Percentiles rank a stretch among this genome's conserved stretches.
Evolutionary conservation across 2,329 filamentous ascomycete species (phyloP).

Genomic region (Setomelanomma holmii): DNA sequence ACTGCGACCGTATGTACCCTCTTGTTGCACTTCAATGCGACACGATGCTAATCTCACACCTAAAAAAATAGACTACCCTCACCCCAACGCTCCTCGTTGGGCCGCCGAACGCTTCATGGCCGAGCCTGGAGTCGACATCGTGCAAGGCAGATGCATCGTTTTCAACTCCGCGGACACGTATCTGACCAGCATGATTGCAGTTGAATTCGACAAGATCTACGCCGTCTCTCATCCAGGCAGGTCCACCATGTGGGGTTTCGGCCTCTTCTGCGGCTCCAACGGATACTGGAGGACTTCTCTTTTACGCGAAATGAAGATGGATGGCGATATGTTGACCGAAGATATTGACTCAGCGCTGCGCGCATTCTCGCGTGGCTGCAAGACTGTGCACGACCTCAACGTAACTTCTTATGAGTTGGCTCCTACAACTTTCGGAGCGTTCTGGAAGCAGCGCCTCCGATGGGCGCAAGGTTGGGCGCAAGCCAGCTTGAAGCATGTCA

Average conservation of each 20-base stretch:
- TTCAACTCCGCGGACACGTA: conserved; percentile 53
- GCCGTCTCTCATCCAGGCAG: conserved; percentile 56
- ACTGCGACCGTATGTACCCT: no score
- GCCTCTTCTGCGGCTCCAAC: conserved; percentile 53
- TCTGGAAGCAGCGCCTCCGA: conserved; percentile 56
- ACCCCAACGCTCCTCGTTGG: conserved; percentile 55
- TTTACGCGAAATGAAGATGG: conserved; percentile 52
- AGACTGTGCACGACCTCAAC: conserved; percentile 55
- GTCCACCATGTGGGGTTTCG: conserved; percentile 53
- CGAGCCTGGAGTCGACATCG: conserved; percentile 51
- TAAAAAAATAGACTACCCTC: no score
- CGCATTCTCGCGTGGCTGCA: conserved; percentile 48
- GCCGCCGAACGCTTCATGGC: conserved; percentile 53
- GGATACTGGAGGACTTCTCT: conserved; percentile 54
- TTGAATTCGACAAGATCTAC: conserved; percentile 59
- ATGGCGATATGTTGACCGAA: conserved; percentile 56
- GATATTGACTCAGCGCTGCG: conserved; percentile 57
- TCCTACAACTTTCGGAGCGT: conserved; percentile 49
- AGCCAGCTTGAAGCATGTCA: conserved; percentile 49
- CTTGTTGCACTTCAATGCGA: no score
- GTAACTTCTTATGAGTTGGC: conserved; percentile 55
- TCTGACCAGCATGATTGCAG: conserved; percentile 52
- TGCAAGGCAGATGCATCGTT: conserved; percentile 57
- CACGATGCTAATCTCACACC: no score
- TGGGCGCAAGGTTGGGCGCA: conserved; percentile 58